Evolutionary conservation across 2,329 filamentous ascomycete species (phyloP), one percentile per base, ranked within the genome.

Genomic region (Diplocarpon mali): DNA sequence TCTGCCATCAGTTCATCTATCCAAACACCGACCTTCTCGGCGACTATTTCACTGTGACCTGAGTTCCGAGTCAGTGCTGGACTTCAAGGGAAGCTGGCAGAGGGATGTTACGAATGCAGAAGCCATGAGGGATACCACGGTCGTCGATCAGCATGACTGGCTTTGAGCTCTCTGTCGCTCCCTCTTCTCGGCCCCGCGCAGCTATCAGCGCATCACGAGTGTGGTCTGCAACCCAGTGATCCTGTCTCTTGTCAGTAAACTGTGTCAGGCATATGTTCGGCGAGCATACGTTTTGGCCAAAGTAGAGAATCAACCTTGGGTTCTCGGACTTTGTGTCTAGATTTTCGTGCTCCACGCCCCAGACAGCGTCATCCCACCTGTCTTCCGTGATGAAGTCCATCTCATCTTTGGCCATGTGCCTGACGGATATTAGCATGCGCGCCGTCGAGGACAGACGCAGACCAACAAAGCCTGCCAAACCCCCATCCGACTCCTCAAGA

Each of bases 181-280:
- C 35, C 52, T 53, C 38, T 57, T 53, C 46, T 57, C 58, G 59
- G 55, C 59, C 47, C 45, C 67, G 61, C 35, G 60, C 61, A 36
- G 64, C 64, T 42, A 81, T 75, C 46, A 82, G 73, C 24, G 67
- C 67, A 51, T 80, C 75, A 8, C 78, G 66, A 38, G 69, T 67
- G 40, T 69, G 64, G 38, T 75, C 64, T 2, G 73, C 71, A 1
- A 83, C 75, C 78, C 78, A 83, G 45, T 79, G 70, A 48, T 83
- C 78, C 40, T 61, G 13, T 6, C 11, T 15, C 15, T 13, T 36
- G 30, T 52, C 17, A 51, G 44, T 10, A 7, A 24, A 24, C 20
- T 24, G 7, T 24, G 17, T 13, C 20, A 15, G n/a, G 14, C n/a
- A 29, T 29, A 10, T n/a, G 16, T 16, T 14, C 7, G 7, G 7